Percentiles rank a stretch among this genome's conserved stretches.
phyloP scores from a whole-genome alignment of 1,139 yeast genomes.

The Hansenula sp. region DNA sequence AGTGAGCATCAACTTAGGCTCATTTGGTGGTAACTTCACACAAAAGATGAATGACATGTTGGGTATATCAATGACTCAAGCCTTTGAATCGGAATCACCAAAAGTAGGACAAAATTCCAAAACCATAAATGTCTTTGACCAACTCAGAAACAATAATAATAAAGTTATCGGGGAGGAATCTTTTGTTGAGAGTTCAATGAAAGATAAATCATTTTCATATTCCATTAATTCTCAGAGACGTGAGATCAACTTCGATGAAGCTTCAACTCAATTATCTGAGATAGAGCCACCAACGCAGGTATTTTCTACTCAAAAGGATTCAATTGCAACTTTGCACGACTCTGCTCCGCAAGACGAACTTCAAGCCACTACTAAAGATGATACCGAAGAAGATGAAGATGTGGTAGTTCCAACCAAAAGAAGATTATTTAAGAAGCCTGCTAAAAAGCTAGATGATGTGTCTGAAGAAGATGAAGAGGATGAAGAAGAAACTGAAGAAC shows the following conservation, averaged over 20 bases:
- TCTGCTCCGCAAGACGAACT: not conserved
- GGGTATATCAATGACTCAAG: slow-evolving; percentile 15
- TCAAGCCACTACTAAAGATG: slow-evolving; percentile 2
- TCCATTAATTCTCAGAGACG: slow-evolving; percentile 3
- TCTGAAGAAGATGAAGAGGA: slow-evolving; percentile 11
- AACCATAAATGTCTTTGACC: slow-evolving; percentile 12
- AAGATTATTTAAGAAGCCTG: slow-evolving; percentile 2
- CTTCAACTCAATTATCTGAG: slow-evolving; percentile 4
- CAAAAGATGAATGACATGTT: slow-evolving; percentile 9
- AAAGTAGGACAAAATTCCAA: slow-evolving; percentile 3
- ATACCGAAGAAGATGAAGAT: slow-evolving; percentile 5
- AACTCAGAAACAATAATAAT: slow-evolving; percentile 9
- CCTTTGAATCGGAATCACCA: slow-evolving; percentile 17
- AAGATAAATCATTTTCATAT: slow-evolving; percentile 1
- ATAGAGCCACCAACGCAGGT: slow-evolving; percentile 2
- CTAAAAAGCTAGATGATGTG: not conserved
- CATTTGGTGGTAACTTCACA: slow-evolving; percentile 8
- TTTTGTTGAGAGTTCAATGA: slow-evolving; percentile 7
- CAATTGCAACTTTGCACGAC: not conserved
- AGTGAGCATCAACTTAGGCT: slow-evolving; percentile 25
- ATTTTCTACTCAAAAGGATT: slow-evolving; percentile 4
- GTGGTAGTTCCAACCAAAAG: slow-evolving; percentile 8
- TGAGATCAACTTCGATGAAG: slow-evolving; percentile 5
- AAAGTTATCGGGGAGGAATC: slow-evolving; percentile 10
- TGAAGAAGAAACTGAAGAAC: slow-evolving; percentile 5